Evolutionary conservation across 2,329 filamentous ascomycete genomes (phyloP), one percentile per base, ranked within the genome.

Genomic region (Macroventuria anomochaeta): DNA sequence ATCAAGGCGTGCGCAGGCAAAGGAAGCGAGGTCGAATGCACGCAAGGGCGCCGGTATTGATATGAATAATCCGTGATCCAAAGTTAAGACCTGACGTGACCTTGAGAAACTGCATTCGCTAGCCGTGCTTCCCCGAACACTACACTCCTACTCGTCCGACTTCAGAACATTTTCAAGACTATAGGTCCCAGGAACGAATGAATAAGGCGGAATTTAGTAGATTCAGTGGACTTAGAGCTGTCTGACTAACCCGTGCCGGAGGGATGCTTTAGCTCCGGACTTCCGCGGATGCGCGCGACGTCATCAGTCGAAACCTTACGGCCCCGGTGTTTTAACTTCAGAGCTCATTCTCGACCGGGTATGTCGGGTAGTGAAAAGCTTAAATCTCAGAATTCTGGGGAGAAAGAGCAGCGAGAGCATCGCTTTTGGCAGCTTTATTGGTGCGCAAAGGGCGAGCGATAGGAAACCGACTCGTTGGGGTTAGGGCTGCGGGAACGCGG

Each of bases 21-120:
- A 36, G 13, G 38, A 37, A 37, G 31, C 31, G 12, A 42, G 25
- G 33, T 39, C 17, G 34, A 26, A 25, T 18, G 13, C 23, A 53
- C 47, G 50, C 42, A 53, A 53, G 50, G 50, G 50, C 43, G 42
- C 36, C 41, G 23, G 50, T 29, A 29, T 41, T 25, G 32, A 46
- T 46, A 46, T 53, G 42, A 42, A 36, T 26, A 20, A 42, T 41
- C 28, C 34, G 48, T 41, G 36, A 44, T 41, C 50, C 50, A 42
- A 40, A 37, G 26, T 42, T 53, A 26, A 47, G 50, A 42, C 50
- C 43, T 47, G 50, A 53, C 43, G 50, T 53, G 50, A 53, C 50
- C 50, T 46, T 11, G 29, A 29, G 23, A 26, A 15, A 46, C 31
- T 23, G 31, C 34, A 10, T 26, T 26, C 38, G 29, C 21, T 37